Evolutionary conservation across 2,329 filamentous ascomycete genomes (phyloP).

Genomic region (Blumeriella jaapii): DNA sequence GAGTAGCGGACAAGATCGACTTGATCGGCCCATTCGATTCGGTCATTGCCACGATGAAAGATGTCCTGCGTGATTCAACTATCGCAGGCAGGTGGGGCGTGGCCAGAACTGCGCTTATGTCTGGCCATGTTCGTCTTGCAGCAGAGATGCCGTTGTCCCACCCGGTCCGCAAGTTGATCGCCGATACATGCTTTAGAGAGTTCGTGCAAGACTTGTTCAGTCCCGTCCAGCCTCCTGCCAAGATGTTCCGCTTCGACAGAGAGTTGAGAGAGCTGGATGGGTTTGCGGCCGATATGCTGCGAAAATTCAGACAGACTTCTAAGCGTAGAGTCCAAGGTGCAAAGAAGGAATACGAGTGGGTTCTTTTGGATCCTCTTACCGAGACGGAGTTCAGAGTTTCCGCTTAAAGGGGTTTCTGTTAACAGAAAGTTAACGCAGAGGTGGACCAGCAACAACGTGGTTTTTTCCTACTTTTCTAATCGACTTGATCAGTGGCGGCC

Average conservation of each 20-base stretch:
- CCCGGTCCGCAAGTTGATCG: constrained; percentile 5
- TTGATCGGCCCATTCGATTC: constrained; percentile 8
- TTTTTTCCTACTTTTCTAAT: no score
- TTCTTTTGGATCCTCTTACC: no score
- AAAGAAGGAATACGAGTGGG: no score
- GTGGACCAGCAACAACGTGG: no score
- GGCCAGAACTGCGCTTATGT: not conserved
- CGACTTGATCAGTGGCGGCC: no score
- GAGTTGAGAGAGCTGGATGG: constrained; percentile 8
- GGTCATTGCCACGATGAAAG: not conserved
- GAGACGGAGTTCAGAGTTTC: no score
- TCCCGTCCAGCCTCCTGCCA: not conserved
- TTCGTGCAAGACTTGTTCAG: not conserved
- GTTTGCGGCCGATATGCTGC: constrained; percentile 10
- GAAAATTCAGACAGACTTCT: not conserved
- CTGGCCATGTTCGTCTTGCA: constrained; percentile 7
- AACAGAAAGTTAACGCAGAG: no score
- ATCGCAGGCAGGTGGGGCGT: not conserved
- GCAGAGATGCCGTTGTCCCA: constrained; percentile 2
- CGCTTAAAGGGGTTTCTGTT: no score
- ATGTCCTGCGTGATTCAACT: not conserved
- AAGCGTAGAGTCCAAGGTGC: no score
- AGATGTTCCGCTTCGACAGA: constrained; percentile 6
- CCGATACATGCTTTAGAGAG: constrained; percentile 5
- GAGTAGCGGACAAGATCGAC: constrained; percentile 6